A percentile compares a stretch with the other conserved stretches of the same genome.
Evolutionary conservation across 345 rosid genomes (phyloP).

Genomic region (Chamaenerion angustifolium): DNA sequence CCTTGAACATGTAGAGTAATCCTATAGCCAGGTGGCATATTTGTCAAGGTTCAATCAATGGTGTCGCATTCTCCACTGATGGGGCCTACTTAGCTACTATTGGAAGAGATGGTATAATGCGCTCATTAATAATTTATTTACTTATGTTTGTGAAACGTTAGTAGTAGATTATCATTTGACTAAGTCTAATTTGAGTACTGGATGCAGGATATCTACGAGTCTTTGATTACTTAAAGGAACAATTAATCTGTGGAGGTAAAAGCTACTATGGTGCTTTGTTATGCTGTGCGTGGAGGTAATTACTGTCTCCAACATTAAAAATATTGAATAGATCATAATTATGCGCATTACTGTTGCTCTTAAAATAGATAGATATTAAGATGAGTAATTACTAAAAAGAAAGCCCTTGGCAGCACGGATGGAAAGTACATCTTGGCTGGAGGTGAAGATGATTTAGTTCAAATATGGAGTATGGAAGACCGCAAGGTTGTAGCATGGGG

Average conservation of each 20-base stretch:
- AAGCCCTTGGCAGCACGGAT: constrained; percentile 53
- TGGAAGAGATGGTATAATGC: constrained; percentile 85
- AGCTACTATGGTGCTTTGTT: constrained; percentile 69
- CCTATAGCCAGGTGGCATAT: constrained; percentile 98
- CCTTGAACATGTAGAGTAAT: constrained; percentile 59
- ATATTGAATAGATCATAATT: too few relatives aligned
- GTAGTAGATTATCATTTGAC: too few relatives aligned
- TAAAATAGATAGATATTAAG: not conserved
- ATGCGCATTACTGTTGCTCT: too few relatives aligned
- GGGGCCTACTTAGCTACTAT: constrained; percentile 82
- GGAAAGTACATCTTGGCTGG: constrained; percentile 94
- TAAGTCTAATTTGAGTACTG: constrained; percentile 1
- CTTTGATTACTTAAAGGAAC: constrained; percentile 69
- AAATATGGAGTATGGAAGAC: constrained; percentile 99
- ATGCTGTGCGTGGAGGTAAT: constrained; percentile 75
- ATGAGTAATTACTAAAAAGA: not conserved
- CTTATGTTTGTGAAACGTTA: too few relatives aligned
- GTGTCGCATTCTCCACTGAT: constrained; percentile 75
- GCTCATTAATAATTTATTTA: too few relatives aligned
- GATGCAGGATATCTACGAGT: constrained; percentile 79
- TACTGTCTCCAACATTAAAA: constrained; percentile 1
- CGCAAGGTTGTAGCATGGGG: constrained; percentile 99
- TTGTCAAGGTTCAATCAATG: constrained; percentile 86
- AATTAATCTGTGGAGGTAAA: constrained; percentile 50
- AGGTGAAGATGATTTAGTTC: constrained; percentile 98